A percentile compares a stretch with the other conserved stretches of the same genome.
phyloP scores from a whole-genome alignment of 352 stramenopile genomes.

The Aphanomyces astaci region DNA sequence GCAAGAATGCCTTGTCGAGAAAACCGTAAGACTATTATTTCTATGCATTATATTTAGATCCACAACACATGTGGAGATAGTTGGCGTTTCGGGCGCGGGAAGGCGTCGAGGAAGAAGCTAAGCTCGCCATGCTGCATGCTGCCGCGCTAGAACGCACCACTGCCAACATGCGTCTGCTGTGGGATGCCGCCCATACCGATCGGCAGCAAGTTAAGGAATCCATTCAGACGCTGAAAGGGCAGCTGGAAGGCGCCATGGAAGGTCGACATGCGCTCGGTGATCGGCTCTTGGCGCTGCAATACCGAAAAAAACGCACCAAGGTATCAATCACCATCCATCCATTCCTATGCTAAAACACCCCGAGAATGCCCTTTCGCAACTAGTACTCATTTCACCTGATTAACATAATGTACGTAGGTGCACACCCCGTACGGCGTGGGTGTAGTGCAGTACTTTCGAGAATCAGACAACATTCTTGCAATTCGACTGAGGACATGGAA shows the following conservation, averaged over 20 bases:
- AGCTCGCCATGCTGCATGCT: conserved; percentile 64
- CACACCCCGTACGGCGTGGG: conserved; percentile 44
- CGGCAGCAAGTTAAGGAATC: conserved; percentile 25
- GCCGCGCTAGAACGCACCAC: conserved; percentile 52
- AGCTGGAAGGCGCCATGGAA: conserved; percentile 25
- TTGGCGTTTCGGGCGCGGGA: conserved; percentile 26
- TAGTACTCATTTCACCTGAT: too few species aligned
- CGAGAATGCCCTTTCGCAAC: background rate
- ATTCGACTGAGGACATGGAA: conserved; percentile 39
- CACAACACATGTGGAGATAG: conserved; percentile 38
- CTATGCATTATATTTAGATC: conserved; percentile 5
- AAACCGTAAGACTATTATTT: conserved; percentile 4
- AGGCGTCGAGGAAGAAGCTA: conserved; percentile 67
- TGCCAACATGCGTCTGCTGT: conserved; percentile 43
- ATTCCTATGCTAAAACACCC: background rate
- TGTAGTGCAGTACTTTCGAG: conserved; percentile 39
- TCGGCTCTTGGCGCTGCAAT: conserved; percentile 38
- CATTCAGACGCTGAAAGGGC: conserved; percentile 9
- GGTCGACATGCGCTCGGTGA: conserved; percentile 25
- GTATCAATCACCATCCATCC: conserved; percentile 22
- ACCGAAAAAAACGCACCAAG: conserved; percentile 31
- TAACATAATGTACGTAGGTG: conserved; percentile 5
- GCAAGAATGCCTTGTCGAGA: conserved; percentile 16
- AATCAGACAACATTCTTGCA: conserved; percentile 43
- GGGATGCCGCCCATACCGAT: conserved; percentile 33